Conservation (phyloP, 1,284 basidiomycete species). For the Tilletia walkeri region DNA sequence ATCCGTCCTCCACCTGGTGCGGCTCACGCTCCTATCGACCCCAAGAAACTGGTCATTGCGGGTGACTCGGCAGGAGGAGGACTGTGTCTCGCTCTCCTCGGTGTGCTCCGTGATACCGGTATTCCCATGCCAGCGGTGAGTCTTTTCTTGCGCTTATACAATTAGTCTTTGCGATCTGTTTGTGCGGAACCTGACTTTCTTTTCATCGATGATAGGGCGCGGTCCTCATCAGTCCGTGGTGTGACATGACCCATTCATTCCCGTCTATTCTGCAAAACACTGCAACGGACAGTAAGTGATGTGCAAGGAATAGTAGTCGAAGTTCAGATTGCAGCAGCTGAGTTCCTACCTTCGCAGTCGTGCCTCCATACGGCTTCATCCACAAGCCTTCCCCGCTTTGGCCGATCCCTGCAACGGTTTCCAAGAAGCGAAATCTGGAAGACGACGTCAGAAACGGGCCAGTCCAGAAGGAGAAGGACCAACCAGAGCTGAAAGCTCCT, state of each 20-base stretch:
- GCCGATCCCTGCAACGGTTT: slow-evolving; percentile 33
- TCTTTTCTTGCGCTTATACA: slow-evolving; percentile 8
- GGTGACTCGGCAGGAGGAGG: slow-evolving; percentile 96
- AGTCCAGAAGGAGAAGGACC: neutral
- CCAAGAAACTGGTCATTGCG: slow-evolving; percentile 73
- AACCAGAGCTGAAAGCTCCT: slow-evolving; percentile 20
- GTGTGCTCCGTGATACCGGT: slow-evolving; percentile 82
- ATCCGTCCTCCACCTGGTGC: slow-evolving; percentile 71
- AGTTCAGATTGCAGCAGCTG: neutral
- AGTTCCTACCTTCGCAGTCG: slow-evolving; percentile 57
- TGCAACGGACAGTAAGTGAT: slow-evolving; percentile 65
- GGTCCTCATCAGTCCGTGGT: slow-evolving; percentile 64
- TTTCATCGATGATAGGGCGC: slow-evolving; percentile 24
- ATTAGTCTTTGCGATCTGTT: neutral
- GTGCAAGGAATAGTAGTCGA: neutral
- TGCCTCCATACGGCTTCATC: slow-evolving; percentile 59
- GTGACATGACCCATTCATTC: slow-evolving; percentile 91
- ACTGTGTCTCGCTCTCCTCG: slow-evolving; percentile 76
- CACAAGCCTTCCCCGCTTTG: slow-evolving; percentile 54
- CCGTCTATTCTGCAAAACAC: slow-evolving; percentile 83
- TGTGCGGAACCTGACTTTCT: neutral
- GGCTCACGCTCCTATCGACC: slow-evolving; percentile 66
- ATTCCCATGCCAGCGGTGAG: slow-evolving; percentile 74
- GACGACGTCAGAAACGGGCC: neutral
- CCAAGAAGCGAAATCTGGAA: slow-evolving; percentile 16